These are phyloP conservation scores for Suillus subluteus DNA, from an alignment of 768 basidiomycete species.

Conservation along the genomic window DNA sequence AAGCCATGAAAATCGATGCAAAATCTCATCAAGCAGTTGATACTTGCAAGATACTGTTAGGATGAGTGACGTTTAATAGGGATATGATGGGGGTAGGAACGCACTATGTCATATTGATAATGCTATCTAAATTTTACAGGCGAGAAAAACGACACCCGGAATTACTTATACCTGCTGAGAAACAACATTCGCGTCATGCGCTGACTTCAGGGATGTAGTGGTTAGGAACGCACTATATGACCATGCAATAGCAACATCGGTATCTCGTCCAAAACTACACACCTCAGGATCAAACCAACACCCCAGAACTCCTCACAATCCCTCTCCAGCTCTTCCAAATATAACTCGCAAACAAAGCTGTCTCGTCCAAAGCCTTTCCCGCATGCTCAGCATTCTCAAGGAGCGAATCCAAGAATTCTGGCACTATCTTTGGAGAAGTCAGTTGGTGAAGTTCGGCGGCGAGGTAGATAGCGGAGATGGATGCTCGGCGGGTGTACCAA, in stretches of 20 bases:
- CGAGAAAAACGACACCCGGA: no score
- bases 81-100: no score
- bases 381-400: constrained; percentile 52
- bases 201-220: neutral
- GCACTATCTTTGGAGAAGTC: constrained; percentile 71
- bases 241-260: neutral
- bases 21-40: no score
- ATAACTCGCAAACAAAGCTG: constrained; percentile 59
- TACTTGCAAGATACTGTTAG: no score
- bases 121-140: no score
- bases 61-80: no score
- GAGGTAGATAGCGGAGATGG: constrained; percentile 68
- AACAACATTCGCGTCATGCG: neutral
- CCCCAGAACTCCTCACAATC: constrained; percentile 69
- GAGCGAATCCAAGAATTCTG: constrained; percentile 66
- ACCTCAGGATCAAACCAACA: constrained; percentile 25
- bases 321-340: constrained; percentile 56
- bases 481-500: constrained; percentile 74
- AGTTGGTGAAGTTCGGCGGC: constrained; percentile 86
- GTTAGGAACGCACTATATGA: neutral
- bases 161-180: neutral
- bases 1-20: no score
- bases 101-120: no score
- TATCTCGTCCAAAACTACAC: neutral
- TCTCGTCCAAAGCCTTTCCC: constrained; percentile 54